Evolutionary conservation across 768 basidiomycete species (phyloP).

Genomic region (Paxillus rubicundulus): DNA sequence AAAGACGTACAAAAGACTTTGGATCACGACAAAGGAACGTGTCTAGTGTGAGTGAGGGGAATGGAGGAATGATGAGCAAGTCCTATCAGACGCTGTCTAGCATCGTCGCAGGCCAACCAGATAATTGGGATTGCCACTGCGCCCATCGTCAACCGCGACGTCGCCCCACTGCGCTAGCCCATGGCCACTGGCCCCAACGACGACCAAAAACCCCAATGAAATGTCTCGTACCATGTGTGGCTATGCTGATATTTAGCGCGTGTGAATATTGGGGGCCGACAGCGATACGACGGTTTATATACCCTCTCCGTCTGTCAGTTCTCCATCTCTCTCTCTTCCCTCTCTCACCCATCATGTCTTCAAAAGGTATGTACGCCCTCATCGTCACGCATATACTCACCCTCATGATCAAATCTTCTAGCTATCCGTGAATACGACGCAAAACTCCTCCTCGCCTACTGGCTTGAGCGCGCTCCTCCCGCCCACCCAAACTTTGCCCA

Average conservation of each 20-base stretch:
- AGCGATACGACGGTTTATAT: constrained; percentile 18
- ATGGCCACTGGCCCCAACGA: background rate
- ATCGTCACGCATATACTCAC: background rate
- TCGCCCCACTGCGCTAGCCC: background rate
- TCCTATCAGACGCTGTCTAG: background rate
- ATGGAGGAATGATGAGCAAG: background rate
- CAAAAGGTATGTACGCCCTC: constrained; percentile 26
- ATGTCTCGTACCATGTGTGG: constrained; percentile 13
- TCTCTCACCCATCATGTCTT: constrained; percentile 27
- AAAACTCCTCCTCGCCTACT: constrained; percentile 95
- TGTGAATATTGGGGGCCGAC: constrained; percentile 31
- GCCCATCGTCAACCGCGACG: background rate
- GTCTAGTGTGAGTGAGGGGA: too few relatives aligned
- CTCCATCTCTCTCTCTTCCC: constrained; percentile 6
- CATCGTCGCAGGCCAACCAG: too few relatives aligned
- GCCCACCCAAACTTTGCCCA: constrained; percentile 62
- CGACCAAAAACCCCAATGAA: background rate
- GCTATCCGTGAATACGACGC: constrained; percentile 98
- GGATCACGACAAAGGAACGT: too few relatives aligned
- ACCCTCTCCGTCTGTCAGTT: constrained; percentile 4
- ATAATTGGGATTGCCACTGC: background rate
- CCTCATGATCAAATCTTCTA: constrained; percentile 18
- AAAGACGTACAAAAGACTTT: too few relatives aligned
- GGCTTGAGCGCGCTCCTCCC: constrained; percentile 87
- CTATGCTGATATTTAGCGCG: constrained; percentile 27